A percentile compares a stretch with the other conserved stretches of the same genome.
Evolutionary conservation across 2,329 filamentous ascomycete species (phyloP).

Genomic region (Hypoxylon sp.): DNA sequence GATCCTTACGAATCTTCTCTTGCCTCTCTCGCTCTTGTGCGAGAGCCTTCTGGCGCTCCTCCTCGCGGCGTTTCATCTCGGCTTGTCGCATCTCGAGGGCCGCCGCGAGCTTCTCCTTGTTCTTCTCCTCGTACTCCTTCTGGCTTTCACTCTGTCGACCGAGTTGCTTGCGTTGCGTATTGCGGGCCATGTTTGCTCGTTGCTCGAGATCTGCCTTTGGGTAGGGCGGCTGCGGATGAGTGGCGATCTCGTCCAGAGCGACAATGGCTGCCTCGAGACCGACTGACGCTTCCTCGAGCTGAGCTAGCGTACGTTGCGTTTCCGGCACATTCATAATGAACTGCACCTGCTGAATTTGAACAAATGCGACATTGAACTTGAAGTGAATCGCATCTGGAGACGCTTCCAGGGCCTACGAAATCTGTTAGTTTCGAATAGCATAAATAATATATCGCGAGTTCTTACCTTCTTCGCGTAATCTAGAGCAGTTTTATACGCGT

Average conservation of each 20-base stretch:
- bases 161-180: conserved; percentile 92
- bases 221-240: conserved; percentile 77
- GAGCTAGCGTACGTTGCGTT: conserved; percentile 76
- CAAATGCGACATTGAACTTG: conserved; percentile 97
- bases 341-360: conserved; percentile 92
- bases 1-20: conserved; percentile 84
- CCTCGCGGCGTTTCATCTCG: conserved; percentile 80
- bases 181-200: conserved; percentile 95
- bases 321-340: conserved; percentile 79
- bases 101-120: conserved; percentile 84
- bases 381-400: conserved; percentile 87
- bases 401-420: conserved; percentile 71
- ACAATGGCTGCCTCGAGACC: conserved; percentile 89
- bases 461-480: conserved; percentile 70
- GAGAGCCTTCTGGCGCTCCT: conserved; percentile 72
- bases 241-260: conserved; percentile 68
- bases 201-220: conserved; percentile 90
- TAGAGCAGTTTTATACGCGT: conserved; percentile 64
- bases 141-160: conserved; percentile 85
- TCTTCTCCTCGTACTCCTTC: conserved; percentile 90
- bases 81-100: conserved; percentile 82
- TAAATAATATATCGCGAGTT: not conserved
- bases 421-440: conserved; percentile 36
- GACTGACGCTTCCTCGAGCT: conserved; percentile 80
- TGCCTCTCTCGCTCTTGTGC: conserved; percentile 77